Conservation (phyloP, 306 rosid genomes). For the Cucumis sativus region DNA sequence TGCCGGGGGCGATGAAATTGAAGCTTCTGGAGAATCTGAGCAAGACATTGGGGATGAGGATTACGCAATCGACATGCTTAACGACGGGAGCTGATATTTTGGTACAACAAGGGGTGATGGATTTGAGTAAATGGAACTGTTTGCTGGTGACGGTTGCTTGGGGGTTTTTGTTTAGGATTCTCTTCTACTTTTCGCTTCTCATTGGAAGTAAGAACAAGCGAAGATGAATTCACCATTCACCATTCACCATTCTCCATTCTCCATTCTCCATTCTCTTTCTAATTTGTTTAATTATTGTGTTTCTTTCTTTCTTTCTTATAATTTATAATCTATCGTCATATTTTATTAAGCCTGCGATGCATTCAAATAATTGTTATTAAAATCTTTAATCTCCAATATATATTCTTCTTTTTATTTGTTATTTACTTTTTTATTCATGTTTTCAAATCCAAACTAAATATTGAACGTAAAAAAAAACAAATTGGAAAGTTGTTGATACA, state of each 20-base stretch:
- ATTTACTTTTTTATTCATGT: background rate
- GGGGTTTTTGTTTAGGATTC: slow-evolving; percentile 86
- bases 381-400: background rate
- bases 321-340: background rate
- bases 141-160: slow-evolving; percentile 73
- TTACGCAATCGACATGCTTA: slow-evolving; percentile 61
- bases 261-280: too few species aligned
- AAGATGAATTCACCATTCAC: slow-evolving; percentile 6
- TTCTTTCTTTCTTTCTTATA: background rate
- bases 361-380: background rate
- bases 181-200: slow-evolving; percentile 59
- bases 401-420: background rate
- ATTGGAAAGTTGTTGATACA: too few species aligned
- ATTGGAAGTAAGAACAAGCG: slow-evolving; percentile 95
- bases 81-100: slow-evolving; percentile 65
- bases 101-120: slow-evolving; percentile 52
- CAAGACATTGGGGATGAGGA: slow-evolving; percentile 37
- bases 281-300: background rate
- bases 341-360: background rate
- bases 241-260: too few species aligned
- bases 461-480: too few species aligned
- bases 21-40: slow-evolving; percentile 60
- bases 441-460: too few species aligned
- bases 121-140: slow-evolving; percentile 81
- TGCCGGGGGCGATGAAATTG: slow-evolving; percentile 34